Percentiles rank a stretch among this genome's conserved stretches.
Evolutionary conservation across 345 rosid genomes (phyloP).

Genomic region (Syzygium jambos): DNA sequence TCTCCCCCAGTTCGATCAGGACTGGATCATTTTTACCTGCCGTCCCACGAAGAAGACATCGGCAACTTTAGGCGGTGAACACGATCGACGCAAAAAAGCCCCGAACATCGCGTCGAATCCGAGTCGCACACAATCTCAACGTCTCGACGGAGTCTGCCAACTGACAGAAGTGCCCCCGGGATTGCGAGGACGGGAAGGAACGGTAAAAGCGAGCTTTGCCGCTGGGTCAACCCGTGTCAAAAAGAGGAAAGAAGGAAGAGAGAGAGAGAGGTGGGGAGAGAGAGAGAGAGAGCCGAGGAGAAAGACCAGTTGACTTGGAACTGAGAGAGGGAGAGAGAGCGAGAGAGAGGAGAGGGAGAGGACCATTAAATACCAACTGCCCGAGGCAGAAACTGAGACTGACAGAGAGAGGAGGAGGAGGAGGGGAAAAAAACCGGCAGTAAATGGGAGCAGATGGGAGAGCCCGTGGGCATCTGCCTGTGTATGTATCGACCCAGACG

Average conservation of each 20-base stretch:
- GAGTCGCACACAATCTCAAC: background rate
- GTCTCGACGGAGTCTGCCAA: background rate
- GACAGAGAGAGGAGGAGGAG: background rate
- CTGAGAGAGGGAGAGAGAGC: background rate
- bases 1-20: rapidly evolving
- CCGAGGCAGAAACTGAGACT: background rate
- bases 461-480: background rate
- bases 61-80: background rate
- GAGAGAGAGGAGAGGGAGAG: background rate
- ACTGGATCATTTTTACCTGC: background rate
- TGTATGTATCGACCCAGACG: background rate
- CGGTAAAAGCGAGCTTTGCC: background rate
- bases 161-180: background rate
- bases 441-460: slow-evolving; percentile 5
- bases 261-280: no score
- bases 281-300: background rate
- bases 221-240: background rate
- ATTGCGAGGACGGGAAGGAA: background rate
- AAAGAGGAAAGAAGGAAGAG: background rate
- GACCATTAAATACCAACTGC: background rate
- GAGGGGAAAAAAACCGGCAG: background rate
- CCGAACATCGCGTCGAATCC: background rate
- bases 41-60: background rate
- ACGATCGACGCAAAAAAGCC: background rate
- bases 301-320: background rate